These are phyloP conservation scores for Wickerhamomyces rabaulensis DNA, from an alignment of 805 yeast genomes.

Conservation along the genomic window DNA sequence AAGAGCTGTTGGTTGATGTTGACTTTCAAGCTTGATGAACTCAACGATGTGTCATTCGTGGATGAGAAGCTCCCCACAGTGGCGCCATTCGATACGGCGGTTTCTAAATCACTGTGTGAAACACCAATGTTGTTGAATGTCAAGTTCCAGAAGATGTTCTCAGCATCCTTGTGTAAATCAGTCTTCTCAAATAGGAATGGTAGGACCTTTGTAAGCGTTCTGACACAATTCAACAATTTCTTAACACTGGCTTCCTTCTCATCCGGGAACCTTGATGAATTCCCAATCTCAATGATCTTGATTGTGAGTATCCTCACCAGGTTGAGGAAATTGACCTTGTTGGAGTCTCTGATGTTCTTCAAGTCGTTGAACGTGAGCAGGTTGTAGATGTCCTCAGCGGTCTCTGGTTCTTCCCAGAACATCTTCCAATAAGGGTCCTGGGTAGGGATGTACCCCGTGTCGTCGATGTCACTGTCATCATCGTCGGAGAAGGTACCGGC, in stretches of 20 bases:
- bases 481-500: constrained; percentile 33
- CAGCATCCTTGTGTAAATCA: constrained; percentile 26
- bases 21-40: constrained; percentile 13
- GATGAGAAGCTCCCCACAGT: constrained; percentile 26
- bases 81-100: constrained; percentile 9
- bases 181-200: constrained; percentile 61
- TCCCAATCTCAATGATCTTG: constrained; percentile 23
- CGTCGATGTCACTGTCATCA: background rate
- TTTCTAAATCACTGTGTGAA: background rate
- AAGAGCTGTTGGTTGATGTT: constrained; percentile 12
- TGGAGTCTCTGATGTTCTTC: constrained; percentile 51
- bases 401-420: constrained; percentile 45
- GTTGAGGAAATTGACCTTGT: constrained; percentile 50
- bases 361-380: constrained; percentile 54
- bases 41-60: constrained; percentile 9
- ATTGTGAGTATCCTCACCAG: constrained; percentile 39
- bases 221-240: constrained; percentile 53
- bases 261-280: constrained; percentile 21
- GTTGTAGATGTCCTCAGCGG: constrained; percentile 53
- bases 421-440: constrained; percentile 38
- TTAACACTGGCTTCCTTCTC: constrained; percentile 15
- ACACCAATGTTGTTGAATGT: constrained; percentile 7
- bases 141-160: constrained; percentile 41
- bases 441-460: constrained; percentile 2
- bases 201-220: constrained; percentile 57